Evolutionary conservation across 1,284 basidiomycete genomes (phyloP).

Genomic region (Ganoderma sinense): DNA sequence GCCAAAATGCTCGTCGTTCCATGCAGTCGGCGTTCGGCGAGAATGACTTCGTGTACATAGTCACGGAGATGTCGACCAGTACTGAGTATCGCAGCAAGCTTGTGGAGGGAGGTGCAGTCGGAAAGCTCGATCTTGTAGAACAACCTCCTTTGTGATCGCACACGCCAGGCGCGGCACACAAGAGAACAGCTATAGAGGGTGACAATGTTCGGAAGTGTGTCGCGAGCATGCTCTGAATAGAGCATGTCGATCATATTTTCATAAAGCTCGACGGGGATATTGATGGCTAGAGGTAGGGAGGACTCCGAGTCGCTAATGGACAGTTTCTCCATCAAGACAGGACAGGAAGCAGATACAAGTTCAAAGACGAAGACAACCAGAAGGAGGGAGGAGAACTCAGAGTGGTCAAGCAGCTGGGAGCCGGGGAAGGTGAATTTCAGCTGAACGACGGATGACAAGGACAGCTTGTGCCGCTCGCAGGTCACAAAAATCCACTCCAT

Average conservation of each 20-base stretch:
- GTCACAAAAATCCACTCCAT: no score
- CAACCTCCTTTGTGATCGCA: neutral
- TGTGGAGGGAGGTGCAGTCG: neutral
- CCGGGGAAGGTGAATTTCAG: no score
- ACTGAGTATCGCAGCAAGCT: neutral
- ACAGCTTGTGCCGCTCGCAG: no score
- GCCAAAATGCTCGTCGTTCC: neutral
- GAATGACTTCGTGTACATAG: neutral
- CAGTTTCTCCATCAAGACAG: no score
- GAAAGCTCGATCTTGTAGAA: neutral
- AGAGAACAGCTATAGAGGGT: neutral
- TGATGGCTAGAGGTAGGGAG: no score
- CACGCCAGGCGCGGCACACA: neutral
- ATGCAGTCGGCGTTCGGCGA: neutral
- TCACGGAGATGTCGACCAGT: neutral
- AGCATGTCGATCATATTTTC: neutral
- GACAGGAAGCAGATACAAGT: no score
- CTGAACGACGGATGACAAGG: no score
- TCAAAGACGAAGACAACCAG: no score
- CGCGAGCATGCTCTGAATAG: neutral
- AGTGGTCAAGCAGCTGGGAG: no score
- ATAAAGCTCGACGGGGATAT: neutral
- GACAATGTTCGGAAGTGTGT: no score
- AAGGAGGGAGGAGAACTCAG: no score
- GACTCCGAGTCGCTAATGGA: no score